Conservation (phyloP, 768 basidiomycete species). For the Zangia roseola region DNA sequence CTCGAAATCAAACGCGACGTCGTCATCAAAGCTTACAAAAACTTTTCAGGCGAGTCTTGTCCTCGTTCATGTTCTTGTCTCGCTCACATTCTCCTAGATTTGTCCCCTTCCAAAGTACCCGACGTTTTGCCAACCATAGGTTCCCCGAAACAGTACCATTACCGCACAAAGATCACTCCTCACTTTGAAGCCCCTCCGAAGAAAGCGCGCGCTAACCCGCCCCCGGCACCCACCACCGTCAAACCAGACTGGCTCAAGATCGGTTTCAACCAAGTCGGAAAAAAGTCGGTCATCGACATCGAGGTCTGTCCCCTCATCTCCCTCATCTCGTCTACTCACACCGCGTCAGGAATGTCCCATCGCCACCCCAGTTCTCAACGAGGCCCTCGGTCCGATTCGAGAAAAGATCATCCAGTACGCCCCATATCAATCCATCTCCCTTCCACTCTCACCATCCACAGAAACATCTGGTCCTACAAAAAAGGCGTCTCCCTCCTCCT, state of each 20-base stretch:
- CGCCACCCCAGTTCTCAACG: slow-evolving; percentile 77
- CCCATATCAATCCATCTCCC: not conserved
- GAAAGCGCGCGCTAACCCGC: slow-evolving; percentile 20
- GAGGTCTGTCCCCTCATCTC: slow-evolving; percentile 53
- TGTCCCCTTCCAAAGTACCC: slow-evolving; percentile 60
- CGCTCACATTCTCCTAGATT: slow-evolving; percentile 30
- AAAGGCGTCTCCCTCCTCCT: slow-evolving; percentile 88
- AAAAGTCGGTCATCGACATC: slow-evolving; percentile 79
- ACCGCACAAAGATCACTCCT: slow-evolving; percentile 96
- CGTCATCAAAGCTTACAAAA: slow-evolving; percentile 78
- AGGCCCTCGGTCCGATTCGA: slow-evolving; percentile 58
- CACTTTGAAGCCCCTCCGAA: slow-evolving; percentile 85
- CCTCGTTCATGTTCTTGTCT: slow-evolving; percentile 32
- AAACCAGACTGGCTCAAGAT: slow-evolving; percentile 77
- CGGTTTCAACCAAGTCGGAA: slow-evolving; percentile 84
- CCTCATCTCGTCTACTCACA: not conserved
- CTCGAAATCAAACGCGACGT: slow-evolving; percentile 85
- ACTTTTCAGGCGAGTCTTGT: slow-evolving; percentile 51
- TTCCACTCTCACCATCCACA: slow-evolving; percentile 31
- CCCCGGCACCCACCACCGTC: not conserved
- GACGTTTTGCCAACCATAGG: slow-evolving; percentile 68
- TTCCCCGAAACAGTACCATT: slow-evolving; percentile 88
- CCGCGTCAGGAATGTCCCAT: slow-evolving; percentile 81
- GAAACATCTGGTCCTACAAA: slow-evolving; percentile 78
- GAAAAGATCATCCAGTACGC: slow-evolving; percentile 66